phyloP scores from a whole-genome alignment of 331 rosid species.

The Dryas integrifolia region DNA sequence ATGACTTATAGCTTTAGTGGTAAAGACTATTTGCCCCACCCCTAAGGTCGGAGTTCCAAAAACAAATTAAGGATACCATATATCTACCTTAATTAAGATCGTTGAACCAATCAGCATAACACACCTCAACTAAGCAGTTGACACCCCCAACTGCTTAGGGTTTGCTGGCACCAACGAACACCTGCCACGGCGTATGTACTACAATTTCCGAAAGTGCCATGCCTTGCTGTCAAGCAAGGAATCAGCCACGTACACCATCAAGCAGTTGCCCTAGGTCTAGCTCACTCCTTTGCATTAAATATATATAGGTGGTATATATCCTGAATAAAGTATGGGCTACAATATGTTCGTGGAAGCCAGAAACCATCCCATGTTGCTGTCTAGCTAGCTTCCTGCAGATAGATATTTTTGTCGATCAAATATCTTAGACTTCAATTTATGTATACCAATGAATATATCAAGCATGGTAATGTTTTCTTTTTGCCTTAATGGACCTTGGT shows the following conservation, averaged over 20 bases:
- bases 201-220: not conserved
- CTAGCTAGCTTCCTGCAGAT: not conserved
- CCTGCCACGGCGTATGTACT: not conserved
- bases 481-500: slow-evolving; percentile 1
- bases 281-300: not conserved
- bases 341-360: slow-evolving; percentile 9
- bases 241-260: not conserved
- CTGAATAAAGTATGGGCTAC: slow-evolving; percentile 8
- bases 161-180: not conserved
- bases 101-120: no score
- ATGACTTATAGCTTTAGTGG: no score
- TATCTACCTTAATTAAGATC: no score
- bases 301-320: slow-evolving; percentile 4
- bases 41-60: no score
- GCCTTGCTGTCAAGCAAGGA: not conserved
- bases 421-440: slow-evolving; percentile 23
- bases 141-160: no score
- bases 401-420: slow-evolving; percentile 3
- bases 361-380: slow-evolving; percentile 18
- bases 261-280: not conserved
- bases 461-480: not conserved
- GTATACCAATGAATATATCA: slow-evolving; percentile 31
- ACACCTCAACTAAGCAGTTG: no score
- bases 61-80: no score
- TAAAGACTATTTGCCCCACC: no score